Evolutionary conservation across 2,329 filamentous ascomycete species (phyloP).

Genomic region (Pseudocercospora vitis): DNA sequence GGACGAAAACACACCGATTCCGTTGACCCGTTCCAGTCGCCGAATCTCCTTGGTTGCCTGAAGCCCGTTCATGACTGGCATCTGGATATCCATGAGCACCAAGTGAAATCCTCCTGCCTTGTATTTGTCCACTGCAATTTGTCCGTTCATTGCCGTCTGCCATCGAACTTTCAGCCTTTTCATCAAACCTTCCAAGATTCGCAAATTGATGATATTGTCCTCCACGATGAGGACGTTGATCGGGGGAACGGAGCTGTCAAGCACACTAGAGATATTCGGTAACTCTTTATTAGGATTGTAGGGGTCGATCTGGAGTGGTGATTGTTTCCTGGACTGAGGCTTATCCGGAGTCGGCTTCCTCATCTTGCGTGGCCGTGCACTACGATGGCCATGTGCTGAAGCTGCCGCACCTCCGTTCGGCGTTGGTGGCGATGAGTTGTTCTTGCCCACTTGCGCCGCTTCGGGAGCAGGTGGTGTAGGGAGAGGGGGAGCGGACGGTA

Average conservation of each 20-base stretch:
- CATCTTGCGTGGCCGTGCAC: constrained; percentile 27
- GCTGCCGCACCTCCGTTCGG: constrained; percentile 42
- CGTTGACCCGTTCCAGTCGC: constrained; percentile 82
- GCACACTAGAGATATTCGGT: constrained; percentile 44
- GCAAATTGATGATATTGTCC: constrained; percentile 97
- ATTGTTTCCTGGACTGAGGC: constrained; percentile 16
- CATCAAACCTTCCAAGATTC: constrained; percentile 91
- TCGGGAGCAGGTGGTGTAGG: constrained; percentile 54
- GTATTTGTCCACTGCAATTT: constrained; percentile 93
- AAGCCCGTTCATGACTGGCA: constrained; percentile 93
- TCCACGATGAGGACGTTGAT: constrained; percentile 98
- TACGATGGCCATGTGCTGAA: constrained; percentile 34
- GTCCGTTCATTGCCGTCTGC: constrained; percentile 95
- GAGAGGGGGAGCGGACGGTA: constrained; percentile 51
- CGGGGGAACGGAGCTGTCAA: constrained; percentile 83
- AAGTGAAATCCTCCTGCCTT: constrained; percentile 88
- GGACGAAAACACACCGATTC: constrained; percentile 79
- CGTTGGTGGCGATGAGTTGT: constrained; percentile 36
- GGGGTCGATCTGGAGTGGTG: constrained; percentile 18
- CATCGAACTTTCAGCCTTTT: constrained; percentile 93
- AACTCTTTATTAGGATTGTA: constrained; percentile 23
- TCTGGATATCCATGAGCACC: constrained; percentile 97
- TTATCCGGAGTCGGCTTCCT: constrained; percentile 33
- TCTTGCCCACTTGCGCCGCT: constrained; percentile 30
- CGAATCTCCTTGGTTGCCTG: constrained; percentile 95